Evolutionary conservation across 495 filamentous ascomycete species (phyloP), one percentile per base, ranked within the genome.

Genomic region (Thozetella sp.): DNA sequence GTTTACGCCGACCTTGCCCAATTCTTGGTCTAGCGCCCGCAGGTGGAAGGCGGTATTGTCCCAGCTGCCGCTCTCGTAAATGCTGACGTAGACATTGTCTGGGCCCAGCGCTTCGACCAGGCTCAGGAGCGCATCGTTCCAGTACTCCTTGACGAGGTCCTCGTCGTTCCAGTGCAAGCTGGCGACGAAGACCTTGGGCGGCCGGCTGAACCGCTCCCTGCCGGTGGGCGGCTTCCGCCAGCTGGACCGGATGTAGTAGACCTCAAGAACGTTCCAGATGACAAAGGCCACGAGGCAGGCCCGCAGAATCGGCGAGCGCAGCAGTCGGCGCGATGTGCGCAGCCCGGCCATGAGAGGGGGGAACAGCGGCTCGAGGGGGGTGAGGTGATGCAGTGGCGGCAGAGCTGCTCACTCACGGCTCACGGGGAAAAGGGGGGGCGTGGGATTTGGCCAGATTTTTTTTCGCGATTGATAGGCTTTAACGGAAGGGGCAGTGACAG

Each of bases 141-240:
- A 89, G 62, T 83, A 77, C 10, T 67, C 74, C 4, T 81, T 74
- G 4, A 91, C 72, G 23, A 89, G 76, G 19, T 63, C 46, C 51
- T 83, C 87, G 59, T 83, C 85, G 68, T 89, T 90, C 83, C 87
- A 89, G 57, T 87, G 85, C 48, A 83, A 75, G 64, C 79, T 81
- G 10, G 87, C 82, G 56, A 90, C 86, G 69, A 79, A 90, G 57
- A 90, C 77, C 3, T 76, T 2, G 20, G 25, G 27, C 20, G 54
- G 75, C 58, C 82, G 60, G 22, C 48, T 25, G 11, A 25, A 45
- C 22, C 57, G 51, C 51, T 34, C 25, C 51, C 30, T 9, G 25
- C 43, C 4, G 30, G 55, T 3, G 57, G 53, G 26, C 54, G n/a
- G 53, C 50, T 23, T 15, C 50, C 40, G 25, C 26, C 19, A 26